Base-by-base conservation (phyloP, 148 eudicot genomes). In the Dysphania ambrosioides region DNA sequence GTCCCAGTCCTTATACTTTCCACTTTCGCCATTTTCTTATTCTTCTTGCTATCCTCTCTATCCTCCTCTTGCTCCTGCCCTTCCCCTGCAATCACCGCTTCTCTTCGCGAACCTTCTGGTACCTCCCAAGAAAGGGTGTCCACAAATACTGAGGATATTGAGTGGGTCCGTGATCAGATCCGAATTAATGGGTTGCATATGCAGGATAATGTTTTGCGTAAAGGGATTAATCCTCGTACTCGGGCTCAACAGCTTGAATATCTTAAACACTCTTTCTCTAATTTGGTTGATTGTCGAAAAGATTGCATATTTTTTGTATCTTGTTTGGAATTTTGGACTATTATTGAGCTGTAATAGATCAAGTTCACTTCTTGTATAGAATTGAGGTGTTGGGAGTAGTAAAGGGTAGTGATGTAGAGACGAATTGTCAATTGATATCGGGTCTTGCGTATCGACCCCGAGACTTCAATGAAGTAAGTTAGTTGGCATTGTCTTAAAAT, bases 181-280 rank as follows among this genome's bases (percentile, higher is more conserved):
- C 84, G 78, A 72, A 66, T 81, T n/a, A 94, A 94, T 59, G 98
- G 97, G 16, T 74, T 93, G 58, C 93, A 86, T 71, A 91, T 93
- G 97, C 87, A 81, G n/a, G 93, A 91, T 38, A 93, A 93, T 84
- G 85, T 91, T 41, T 84, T 91, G 18, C 85, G 98, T 6, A 93
- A 93, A 41, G 98, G 98, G 79, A 93, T 93, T 73, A 93, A 93
- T 83, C 98, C 98, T 61, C 90, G 98, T n/a, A 93, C 97, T 40
- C 85, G 98, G 36, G 84, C 79, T 35, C 91, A 93, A 55, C 98
- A 93, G 77, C 95, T 93, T 58, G 83, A 90, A 71, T 95, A 93
- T 88, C 92, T 93, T 40, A 63, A 72, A 42, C 85, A 85, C 31
- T 74, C 26, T 38, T 60, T 70, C 79, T 63, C 66, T 60, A 0